phyloP scores from a whole-genome alignment of 2,329 filamentous ascomycete genomes.

The Scedosporium minutisporum region DNA sequence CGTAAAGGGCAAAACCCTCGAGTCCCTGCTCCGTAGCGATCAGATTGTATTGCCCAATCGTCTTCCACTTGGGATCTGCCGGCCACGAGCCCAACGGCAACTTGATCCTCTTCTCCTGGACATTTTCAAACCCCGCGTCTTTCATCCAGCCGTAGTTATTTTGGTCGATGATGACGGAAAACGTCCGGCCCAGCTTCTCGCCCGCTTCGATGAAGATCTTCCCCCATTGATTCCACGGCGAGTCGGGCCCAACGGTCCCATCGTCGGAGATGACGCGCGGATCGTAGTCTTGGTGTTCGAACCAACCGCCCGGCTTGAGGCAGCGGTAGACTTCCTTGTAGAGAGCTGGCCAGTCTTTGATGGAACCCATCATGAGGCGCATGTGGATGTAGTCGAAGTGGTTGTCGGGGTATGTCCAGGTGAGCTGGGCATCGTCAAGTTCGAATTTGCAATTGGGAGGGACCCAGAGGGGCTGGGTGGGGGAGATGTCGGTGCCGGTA shows the following conservation, averaged over 20 bases:
- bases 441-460: slow-evolving; percentile 26
- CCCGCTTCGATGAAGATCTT: background rate
- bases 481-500: slow-evolving; percentile 44
- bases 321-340: slow-evolving; percentile 40
- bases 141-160: background rate
- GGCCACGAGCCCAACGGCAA: slow-evolving; percentile 41
- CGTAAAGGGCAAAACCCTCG: background rate
- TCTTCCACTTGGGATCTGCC: slow-evolving; percentile 33
- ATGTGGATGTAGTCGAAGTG: slow-evolving; percentile 52
- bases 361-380: slow-evolving; percentile 45
- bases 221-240: background rate
- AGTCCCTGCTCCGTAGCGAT: background rate
- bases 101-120: background rate
- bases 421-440: slow-evolving; percentile 22
- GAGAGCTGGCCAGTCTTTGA: slow-evolving; percentile 45
- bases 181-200: background rate
- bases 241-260: slow-evolving; percentile 12
- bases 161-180: background rate
- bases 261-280: slow-evolving; percentile 26
- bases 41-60: slow-evolving; percentile 12
- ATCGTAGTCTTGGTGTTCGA: slow-evolving; percentile 19
- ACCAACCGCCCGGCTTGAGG: slow-evolving; percentile 29
- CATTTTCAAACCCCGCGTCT: background rate
- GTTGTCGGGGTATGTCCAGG: slow-evolving; percentile 34
- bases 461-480: slow-evolving; percentile 46